Base-by-base conservation (phyloP, 805 yeast species). In the Starmerella scarabaei region DNA sequence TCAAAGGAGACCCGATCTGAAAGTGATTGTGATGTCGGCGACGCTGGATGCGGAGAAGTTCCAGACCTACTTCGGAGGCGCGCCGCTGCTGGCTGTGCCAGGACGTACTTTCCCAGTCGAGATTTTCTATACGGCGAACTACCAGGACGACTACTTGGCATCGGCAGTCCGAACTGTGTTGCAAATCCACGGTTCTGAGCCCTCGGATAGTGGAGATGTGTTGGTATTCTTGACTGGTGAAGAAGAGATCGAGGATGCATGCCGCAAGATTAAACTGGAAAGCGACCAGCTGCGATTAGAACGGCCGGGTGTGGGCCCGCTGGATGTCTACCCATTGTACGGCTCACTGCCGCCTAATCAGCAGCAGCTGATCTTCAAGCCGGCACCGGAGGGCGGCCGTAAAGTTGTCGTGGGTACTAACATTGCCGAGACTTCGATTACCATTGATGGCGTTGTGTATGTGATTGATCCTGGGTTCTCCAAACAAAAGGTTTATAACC, bases 21-120 rank as follows among this genome's bases (percentile, higher is more conserved):
- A 91, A 59, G 72, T 88, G 52, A 85, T 88, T 48, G 77, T 88
- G 58, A 88, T 88, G 97, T 85, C 96, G 52, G 98, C 97, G 47
- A 91, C 98, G 2, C 69, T 88, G 58, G 97, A 88, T 64, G 96
- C 97, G 3, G 91, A 85, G 60, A 91, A 88, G 66, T 88, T 86
- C 62, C 97, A 88, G 64, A 63, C 60, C 15, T 88, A 91, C 60
- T 88, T 91, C 66, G 73, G 77, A 57, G 75, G 79, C 55, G 96
- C 97, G 4, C 98, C 98, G 30, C 65, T 91, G 49, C 70, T 88
- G 46, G 94, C 96, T 0, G 97, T 88, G 35, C 96, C 97, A 2
- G 98, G 98, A 55, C 76, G 98, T 71, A 91, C 98, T 2, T 91
- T 76, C 57, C 97, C 97, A 0, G 98, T 88, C 35, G 98, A 91